phyloP scores from a whole-genome alignment of 2,329 filamentous ascomycete species.

The Aspergillus sergii region DNA sequence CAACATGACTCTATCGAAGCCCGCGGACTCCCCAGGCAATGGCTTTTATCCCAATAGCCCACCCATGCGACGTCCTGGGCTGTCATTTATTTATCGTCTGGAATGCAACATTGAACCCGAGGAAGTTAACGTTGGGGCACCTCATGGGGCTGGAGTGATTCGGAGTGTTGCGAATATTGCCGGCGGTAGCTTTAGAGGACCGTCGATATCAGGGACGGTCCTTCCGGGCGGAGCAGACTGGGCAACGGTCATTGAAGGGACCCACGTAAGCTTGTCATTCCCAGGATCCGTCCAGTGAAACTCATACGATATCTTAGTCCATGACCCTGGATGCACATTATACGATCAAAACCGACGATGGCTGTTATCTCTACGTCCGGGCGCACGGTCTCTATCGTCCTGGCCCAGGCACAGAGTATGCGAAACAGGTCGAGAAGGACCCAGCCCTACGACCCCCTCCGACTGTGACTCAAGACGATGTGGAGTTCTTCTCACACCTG shows the following conservation, averaged over 20 bases:
- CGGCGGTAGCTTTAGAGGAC: constrained; percentile 27
- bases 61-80: constrained; percentile 25
- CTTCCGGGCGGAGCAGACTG: constrained; percentile 28
- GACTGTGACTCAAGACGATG: constrained; percentile 25
- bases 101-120: constrained; percentile 27
- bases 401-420: constrained; percentile 26
- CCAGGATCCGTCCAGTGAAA: no score
- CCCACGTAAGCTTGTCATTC: constrained; percentile 16
- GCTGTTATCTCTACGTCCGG: constrained; percentile 26
- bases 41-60: constrained; percentile 23
- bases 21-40: constrained; percentile 23
- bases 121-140: constrained; percentile 26
- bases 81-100: constrained; percentile 26
- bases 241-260: constrained; percentile 28
- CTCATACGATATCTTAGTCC: constrained; percentile 15
- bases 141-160: constrained; percentile 23
- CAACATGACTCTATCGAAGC: background rate
- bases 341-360: constrained; percentile 24
- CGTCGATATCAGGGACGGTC: constrained; percentile 23
- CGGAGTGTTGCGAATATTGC: constrained; percentile 26
- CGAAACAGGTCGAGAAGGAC: constrained; percentile 22
- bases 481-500: constrained; percentile 31
- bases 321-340: constrained; percentile 29
- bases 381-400: constrained; percentile 30
- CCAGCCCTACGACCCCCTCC: constrained; percentile 15